Percentiles rank a stretch among this genome's conserved stretches.
These are phyloP conservation scores for Aspergillus latus DNA, from an alignment of 2,329 filamentous ascomycete species.

Conservation along the genomic window DNA sequence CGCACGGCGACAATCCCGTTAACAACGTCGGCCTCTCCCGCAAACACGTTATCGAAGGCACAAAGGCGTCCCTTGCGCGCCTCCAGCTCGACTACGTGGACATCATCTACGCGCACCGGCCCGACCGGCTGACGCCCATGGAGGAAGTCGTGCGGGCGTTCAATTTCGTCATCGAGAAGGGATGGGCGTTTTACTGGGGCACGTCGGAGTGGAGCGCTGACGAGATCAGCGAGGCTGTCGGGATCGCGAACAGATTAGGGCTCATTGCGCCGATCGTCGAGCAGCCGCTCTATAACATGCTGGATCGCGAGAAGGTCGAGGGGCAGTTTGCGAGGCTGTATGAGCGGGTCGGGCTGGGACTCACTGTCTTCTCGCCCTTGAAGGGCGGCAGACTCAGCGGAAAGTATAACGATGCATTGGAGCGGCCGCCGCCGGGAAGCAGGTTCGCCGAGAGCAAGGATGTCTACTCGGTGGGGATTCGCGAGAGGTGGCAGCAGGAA, in stretches of 20 bases:
- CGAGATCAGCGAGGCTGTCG: slow-evolving; percentile 65
- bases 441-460: slow-evolving; percentile 58
- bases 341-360: slow-evolving; percentile 59
- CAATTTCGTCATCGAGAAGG: slow-evolving; percentile 67
- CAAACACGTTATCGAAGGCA: slow-evolving; percentile 70
- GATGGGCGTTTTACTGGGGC: slow-evolving; percentile 71
- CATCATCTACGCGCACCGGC: slow-evolving; percentile 69
- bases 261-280: slow-evolving; percentile 56
- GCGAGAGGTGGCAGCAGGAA: slow-evolving; percentile 47
- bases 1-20: slow-evolving; percentile 60
- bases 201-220: slow-evolving; percentile 68
- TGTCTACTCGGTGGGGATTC: slow-evolving; percentile 53
- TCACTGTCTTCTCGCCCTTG: slow-evolving; percentile 65
- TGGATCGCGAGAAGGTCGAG: slow-evolving; percentile 64
- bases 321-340: slow-evolving; percentile 62
- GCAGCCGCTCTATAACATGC: slow-evolving; percentile 67
- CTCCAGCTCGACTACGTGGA: slow-evolving; percentile 68
- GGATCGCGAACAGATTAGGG: slow-evolving; percentile 59
- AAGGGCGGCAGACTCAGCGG: slow-evolving; percentile 63
- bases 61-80: slow-evolving; percentile 59
- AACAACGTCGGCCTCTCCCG: slow-evolving; percentile 69
- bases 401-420: slow-evolving; percentile 66
- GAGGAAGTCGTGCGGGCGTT: slow-evolving; percentile 71
- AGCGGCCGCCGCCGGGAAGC: slow-evolving; percentile 52
- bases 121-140: slow-evolving; percentile 67